Evolutionary conservation across 495 filamentous ascomycete species (phyloP).

Genomic region (Aspergillus cristatus): DNA sequence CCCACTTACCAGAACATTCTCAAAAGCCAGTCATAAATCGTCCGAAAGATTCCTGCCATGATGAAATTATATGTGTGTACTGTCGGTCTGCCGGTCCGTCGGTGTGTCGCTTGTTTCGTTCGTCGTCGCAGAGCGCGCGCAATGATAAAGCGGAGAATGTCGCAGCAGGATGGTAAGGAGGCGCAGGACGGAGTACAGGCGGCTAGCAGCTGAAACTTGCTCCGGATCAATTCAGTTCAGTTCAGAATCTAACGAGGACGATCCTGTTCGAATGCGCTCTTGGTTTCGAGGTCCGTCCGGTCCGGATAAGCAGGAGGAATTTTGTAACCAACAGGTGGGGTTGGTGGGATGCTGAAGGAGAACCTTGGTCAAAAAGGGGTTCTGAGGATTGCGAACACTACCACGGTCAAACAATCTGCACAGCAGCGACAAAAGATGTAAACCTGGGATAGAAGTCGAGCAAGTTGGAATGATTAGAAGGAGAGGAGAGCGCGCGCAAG

Average conservation of each 20-base stretch:
- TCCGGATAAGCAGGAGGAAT: slow-evolving; percentile 3
- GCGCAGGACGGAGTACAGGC: no score
- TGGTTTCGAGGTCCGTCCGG: no score
- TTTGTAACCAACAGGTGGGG: slow-evolving; percentile 12
- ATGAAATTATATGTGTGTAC: slow-evolving; percentile 8
- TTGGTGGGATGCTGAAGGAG: slow-evolving; percentile 10
- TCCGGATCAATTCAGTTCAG: no score
- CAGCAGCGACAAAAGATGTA: no score
- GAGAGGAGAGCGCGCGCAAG: slow-evolving; percentile 1
- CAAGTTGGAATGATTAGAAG: slow-evolving; percentile 2
- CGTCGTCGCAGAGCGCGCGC: no score
- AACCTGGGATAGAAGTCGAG: no score
- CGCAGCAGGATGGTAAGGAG: no score
- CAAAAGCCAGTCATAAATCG: slow-evolving; percentile 96
- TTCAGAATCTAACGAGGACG: no score
- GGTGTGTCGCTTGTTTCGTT: no score
- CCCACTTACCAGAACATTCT: slow-evolving; percentile 92
- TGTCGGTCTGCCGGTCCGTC: neutral
- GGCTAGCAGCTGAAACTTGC: no score
- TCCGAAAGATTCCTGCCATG: slow-evolving; percentile 84
- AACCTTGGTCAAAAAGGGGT: slow-evolving; percentile 2
- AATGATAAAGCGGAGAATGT: no score
- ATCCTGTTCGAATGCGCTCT: no score
- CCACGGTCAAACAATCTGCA: slow-evolving; percentile 7
- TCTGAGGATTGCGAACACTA: slow-evolving; percentile 1